Evolutionary conservation across 2,329 filamentous ascomycete genomes (phyloP).

Genomic region (Ascochyta fabae): DNA sequence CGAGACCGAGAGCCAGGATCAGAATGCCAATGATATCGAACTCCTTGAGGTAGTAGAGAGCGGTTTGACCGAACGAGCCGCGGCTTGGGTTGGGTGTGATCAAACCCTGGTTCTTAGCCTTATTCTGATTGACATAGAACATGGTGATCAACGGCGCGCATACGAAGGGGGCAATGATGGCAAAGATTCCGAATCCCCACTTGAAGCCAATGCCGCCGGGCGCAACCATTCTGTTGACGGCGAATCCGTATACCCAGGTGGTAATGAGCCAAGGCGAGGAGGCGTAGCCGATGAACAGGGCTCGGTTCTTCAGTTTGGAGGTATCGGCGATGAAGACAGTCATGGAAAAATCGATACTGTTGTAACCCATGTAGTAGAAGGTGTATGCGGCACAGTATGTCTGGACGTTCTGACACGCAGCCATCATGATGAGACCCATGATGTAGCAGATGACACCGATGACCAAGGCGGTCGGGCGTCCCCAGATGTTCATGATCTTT

Average conservation of each 20-base stretch:
- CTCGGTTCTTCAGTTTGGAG: slow-evolving; percentile 66
- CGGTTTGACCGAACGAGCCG: slow-evolving; percentile 55
- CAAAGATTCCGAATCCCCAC: slow-evolving; percentile 72
- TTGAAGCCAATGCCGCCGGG: slow-evolving; percentile 59
- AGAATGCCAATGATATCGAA: slow-evolving; percentile 70
- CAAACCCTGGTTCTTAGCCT: slow-evolving; percentile 64
- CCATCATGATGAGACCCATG: slow-evolving; percentile 68
- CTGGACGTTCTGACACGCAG: slow-evolving; percentile 65
- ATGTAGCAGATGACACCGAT: slow-evolving; percentile 42
- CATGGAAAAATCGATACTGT: slow-evolving; percentile 67
- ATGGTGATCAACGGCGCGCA: slow-evolving; percentile 67
- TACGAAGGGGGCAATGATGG: slow-evolving; percentile 68
- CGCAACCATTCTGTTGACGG: slow-evolving; percentile 53
- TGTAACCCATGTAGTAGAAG: slow-evolving; percentile 69
- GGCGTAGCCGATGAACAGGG: slow-evolving; percentile 63
- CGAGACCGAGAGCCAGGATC: slow-evolving; percentile 66
- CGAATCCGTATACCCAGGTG: slow-evolving; percentile 39
- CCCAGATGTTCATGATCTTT: slow-evolving; percentile 54
- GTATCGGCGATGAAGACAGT: slow-evolving; percentile 74
- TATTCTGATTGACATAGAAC: slow-evolving; percentile 63
- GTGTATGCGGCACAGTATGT: slow-evolving; percentile 71
- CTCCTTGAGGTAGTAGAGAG: slow-evolving; percentile 64
- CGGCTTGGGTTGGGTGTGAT: slow-evolving; percentile 54
- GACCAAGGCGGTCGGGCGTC: slow-evolving; percentile 47
- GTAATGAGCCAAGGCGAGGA: slow-evolving; percentile 43